A percentile compares a stretch with the other conserved stretches of the same genome.
Conservation (phyloP, 2,329 filamentous ascomycete genomes). For the Rachicladosporium sp. region DNA sequence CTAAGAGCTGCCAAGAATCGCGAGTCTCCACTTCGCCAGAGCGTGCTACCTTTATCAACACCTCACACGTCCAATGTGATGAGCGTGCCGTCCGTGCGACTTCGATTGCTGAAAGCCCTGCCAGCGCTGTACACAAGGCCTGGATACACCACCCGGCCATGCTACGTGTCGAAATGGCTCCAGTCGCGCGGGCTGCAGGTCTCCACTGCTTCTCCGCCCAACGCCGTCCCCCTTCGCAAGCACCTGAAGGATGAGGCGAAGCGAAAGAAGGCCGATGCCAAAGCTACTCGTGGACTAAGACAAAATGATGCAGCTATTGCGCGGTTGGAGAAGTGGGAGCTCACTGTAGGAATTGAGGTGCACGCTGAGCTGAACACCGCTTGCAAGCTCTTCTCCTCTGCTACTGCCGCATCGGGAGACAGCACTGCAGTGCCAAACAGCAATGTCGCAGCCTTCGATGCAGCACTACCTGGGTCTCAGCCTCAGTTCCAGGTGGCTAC, state of each 20-base stretch:
- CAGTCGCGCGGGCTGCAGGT: slow-evolving; percentile 11
- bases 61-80: too few species aligned
- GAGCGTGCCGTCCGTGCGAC: too few species aligned
- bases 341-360: slow-evolving; percentile 93
- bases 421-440: slow-evolving; percentile 51
- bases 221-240: slow-evolving; percentile 25
- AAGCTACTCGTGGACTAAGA: neutral
- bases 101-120: too few species aligned
- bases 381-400: slow-evolving; percentile 76
- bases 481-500: slow-evolving; percentile 73
- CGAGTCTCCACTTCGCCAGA: too few species aligned
- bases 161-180: slow-evolving; percentile 21
- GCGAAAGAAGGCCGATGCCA: slow-evolving; percentile 16
- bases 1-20: too few species aligned
- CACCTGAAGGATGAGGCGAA: slow-evolving; percentile 31
- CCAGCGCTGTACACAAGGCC: neutral
- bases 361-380: slow-evolving; percentile 89
- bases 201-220: slow-evolving; percentile 7
- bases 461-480: slow-evolving; percentile 79
- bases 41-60: too few species aligned
- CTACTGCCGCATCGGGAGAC: slow-evolving; percentile 25
- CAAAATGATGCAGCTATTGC: slow-evolving; percentile 6
- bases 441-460: slow-evolving; percentile 80
- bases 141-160: slow-evolving; percentile 11
- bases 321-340: slow-evolving; percentile 57